phyloP scores from a whole-genome alignment of 2,329 filamentous ascomycete genomes.

The Beauveria bassiana region DNA sequence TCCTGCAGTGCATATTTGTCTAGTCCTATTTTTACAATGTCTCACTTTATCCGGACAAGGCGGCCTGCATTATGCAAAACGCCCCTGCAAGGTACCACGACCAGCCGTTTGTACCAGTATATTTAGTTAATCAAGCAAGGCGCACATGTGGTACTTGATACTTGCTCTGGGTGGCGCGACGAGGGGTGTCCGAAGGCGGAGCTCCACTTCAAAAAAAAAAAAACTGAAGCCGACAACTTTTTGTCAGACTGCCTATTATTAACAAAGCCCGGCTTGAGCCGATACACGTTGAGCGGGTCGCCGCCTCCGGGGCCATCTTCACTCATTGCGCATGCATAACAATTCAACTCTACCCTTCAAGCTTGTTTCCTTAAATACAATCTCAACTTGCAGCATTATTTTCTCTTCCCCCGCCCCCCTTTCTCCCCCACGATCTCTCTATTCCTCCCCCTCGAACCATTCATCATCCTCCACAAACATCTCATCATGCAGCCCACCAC shows the following conservation, averaged over 20 bases:
- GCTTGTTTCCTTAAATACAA: background rate
- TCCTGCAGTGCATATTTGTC: too few species aligned
- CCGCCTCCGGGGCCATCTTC: background rate
- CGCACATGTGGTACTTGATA: background rate
- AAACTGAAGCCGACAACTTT: background rate
- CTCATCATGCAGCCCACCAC: conserved; percentile 14
- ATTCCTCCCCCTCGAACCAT: background rate
- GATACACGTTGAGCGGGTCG: background rate
- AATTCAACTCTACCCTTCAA: background rate
- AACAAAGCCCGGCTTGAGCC: conserved; percentile 4
- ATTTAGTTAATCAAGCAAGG: too few species aligned
- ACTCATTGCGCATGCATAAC: background rate
- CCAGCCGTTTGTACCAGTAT: background rate
- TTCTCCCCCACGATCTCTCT: background rate
- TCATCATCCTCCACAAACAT: background rate
- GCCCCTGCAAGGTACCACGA: conserved; percentile 5
- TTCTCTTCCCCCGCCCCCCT: background rate
- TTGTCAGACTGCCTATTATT: background rate
- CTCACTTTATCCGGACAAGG: too few species aligned
- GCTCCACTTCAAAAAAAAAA: background rate
- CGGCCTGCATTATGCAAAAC: too few species aligned
- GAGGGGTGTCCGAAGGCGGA: conserved; percentile 9
- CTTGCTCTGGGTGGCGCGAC: background rate
- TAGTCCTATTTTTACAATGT: too few species aligned
- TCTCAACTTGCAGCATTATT: too few species aligned